A percentile compares a stretch with the other conserved stretches of the same genome.
These are phyloP conservation scores for Gracilariopsis chorda DNA, from an alignment of 23 red algal species.

Conservation along the genomic window DNA sequence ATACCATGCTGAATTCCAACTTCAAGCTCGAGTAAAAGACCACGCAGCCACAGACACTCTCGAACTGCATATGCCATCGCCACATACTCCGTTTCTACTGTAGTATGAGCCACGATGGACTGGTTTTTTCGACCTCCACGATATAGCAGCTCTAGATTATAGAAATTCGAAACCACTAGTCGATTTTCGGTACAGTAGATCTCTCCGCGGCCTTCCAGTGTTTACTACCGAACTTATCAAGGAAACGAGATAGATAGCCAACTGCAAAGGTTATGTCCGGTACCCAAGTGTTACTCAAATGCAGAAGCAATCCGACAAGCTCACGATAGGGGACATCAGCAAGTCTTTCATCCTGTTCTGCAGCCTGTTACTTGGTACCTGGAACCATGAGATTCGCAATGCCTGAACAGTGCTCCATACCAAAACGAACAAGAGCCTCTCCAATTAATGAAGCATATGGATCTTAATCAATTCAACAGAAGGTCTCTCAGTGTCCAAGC, in stretches of 20 bases:
- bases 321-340: too few relatives aligned
- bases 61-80: conserved; percentile 2
- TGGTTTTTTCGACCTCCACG: conserved; percentile 15
- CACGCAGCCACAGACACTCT: not conserved
- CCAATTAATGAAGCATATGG: too few relatives aligned
- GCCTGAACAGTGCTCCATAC: too few relatives aligned
- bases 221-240: not conserved
- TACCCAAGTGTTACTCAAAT: not conserved
- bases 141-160: not conserved
- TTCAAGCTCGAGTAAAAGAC: not conserved
- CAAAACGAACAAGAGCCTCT: too few relatives aligned
- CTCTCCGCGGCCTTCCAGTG: too few relatives aligned
- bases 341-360: too few relatives aligned
- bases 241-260: not conserved
- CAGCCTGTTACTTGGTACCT: too few relatives aligned
- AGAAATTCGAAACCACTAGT: not conserved
- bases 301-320: not conserved
- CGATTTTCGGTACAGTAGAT: not conserved
- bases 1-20: not conserved
- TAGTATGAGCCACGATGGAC: not conserved
- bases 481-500: too few relatives aligned
- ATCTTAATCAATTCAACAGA: too few relatives aligned
- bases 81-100: conserved; percentile 32
- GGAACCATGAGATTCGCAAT: too few relatives aligned
- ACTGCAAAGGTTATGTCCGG: not conserved